phyloP scores from a whole-genome alignment of 2,329 filamentous ascomycete genomes.

The Monilinia aucupariae region DNA sequence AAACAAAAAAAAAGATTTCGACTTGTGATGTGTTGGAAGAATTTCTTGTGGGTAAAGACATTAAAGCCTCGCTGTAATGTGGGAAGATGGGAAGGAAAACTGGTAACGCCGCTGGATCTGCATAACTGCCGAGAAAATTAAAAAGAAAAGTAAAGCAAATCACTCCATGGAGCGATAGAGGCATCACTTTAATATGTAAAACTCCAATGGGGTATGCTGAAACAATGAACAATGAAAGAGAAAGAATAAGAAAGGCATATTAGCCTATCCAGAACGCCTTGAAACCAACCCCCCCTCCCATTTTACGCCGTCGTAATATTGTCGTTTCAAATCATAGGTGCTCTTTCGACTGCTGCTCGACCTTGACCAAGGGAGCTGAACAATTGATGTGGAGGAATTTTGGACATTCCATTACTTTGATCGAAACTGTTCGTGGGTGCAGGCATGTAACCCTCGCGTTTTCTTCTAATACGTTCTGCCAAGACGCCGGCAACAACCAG shows the following conservation, averaged over 20 bases:
- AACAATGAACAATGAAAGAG: constrained; percentile 28
- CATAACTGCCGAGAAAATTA: constrained; percentile 9
- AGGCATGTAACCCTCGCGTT: constrained; percentile 73
- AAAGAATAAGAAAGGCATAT: constrained; percentile 24
- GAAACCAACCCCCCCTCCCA: constrained; percentile 21
- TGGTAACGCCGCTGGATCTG: constrained; percentile 5
- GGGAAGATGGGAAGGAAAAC: constrained; percentile 6
- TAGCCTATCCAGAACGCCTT: constrained; percentile 34
- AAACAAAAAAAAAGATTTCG: constrained; percentile 4
- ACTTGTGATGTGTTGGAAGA: constrained; percentile 5
- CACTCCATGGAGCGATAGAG: constrained; percentile 10
- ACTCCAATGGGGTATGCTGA: constrained; percentile 28
- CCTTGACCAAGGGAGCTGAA: constrained; percentile 34
- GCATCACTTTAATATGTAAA: constrained; percentile 21
- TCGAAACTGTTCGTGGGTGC: constrained; percentile 64
- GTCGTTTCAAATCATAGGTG: constrained; percentile 30
- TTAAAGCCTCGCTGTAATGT: constrained; percentile 15
- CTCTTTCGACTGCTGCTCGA: constrained; percentile 30
- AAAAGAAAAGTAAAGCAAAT: constrained; percentile 8
- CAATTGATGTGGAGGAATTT: constrained; percentile 55
- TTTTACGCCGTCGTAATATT: constrained; percentile 27
- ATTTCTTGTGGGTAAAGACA: constrained; percentile 12
- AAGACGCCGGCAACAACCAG: constrained; percentile 70
- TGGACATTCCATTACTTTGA: constrained; percentile 51
- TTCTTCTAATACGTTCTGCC: constrained; percentile 70